These are phyloP conservation scores for Dendrocalamus latiflorus DNA, from an alignment of 202 grass and related monocot species.

Conservation along the genomic window DNA sequence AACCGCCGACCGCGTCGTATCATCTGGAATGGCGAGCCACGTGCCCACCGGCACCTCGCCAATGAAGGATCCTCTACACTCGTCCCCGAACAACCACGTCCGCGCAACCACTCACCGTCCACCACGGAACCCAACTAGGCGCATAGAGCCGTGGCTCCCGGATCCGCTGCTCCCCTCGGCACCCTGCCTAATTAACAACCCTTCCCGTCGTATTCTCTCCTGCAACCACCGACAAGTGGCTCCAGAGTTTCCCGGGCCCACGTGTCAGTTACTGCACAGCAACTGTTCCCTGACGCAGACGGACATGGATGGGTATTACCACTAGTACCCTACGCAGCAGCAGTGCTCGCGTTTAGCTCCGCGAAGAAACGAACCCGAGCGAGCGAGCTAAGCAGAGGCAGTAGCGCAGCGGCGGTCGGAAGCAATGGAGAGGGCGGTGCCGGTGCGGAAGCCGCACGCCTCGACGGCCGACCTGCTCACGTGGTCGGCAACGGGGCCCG, in stretches of 20 bases:
- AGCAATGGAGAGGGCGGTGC: conserved; percentile 62
- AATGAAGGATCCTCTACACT: not conserved
- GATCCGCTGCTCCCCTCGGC: conserved; percentile 22
- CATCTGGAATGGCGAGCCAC: conserved; percentile 1
- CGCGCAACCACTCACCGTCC: not conserved
- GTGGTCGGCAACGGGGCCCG: conserved; percentile 51
- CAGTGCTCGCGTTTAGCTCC: not conserved
- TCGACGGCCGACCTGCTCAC: conserved; percentile 76
- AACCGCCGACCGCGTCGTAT: not conserved
- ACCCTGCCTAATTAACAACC: not conserved
- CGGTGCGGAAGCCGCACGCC: conserved; percentile 80
- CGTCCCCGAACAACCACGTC: not conserved
- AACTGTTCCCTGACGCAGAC: not conserved
- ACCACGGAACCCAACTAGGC: not conserved
- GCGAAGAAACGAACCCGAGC: not conserved
- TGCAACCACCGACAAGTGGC: conserved; percentile 33
- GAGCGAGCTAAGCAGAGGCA: conserved; percentile 6
- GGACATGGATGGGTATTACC: not conserved
- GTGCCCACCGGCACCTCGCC: not conserved
- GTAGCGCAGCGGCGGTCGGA: not conserved
- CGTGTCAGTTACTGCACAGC: fast-evolving
- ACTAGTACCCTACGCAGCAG: not conserved
- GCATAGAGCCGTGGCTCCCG: no score
- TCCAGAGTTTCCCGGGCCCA: not conserved
- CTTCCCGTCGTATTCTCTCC: not conserved